These are phyloP conservation scores for Pachyrhizus erosus DNA, from an alignment of 306 rosid genomes.

Conservation along the genomic window DNA sequence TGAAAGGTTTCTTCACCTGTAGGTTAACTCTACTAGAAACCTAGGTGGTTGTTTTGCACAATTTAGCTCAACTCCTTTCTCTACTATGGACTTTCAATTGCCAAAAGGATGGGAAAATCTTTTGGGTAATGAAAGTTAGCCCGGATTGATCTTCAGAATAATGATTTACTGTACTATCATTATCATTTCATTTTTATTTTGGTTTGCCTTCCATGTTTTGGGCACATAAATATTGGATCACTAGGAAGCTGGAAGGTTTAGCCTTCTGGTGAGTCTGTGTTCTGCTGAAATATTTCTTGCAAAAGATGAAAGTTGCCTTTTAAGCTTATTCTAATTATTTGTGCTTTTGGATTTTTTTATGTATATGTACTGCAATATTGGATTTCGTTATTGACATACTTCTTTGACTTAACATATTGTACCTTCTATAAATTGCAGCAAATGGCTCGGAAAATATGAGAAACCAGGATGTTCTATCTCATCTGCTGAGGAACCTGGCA, in stretches of 20 bases:
- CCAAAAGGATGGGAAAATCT: conserved; percentile 28
- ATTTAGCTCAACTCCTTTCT: conserved; percentile 7
- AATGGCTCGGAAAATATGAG: conserved; percentile 56
- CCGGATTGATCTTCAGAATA: neutral
- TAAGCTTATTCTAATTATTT: conserved; percentile 24
- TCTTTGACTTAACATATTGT: conserved; percentile 46
- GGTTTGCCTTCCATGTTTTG: conserved; percentile 16
- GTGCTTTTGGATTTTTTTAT: conserved; percentile 10
- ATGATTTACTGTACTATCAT: conserved; percentile 3
- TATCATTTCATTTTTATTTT: neutral
- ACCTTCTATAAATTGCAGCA: conserved; percentile 63
- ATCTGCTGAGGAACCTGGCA: conserved; percentile 71
- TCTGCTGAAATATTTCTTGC: conserved; percentile 20
- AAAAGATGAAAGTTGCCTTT: neutral
- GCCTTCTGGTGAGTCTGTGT: neutral
- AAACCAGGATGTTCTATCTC: conserved; percentile 74
- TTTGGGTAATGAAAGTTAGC: conserved; percentile 2
- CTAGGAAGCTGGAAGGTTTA: conserved; percentile 9
- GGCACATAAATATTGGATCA: conserved; percentile 6
- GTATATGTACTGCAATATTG: conserved; percentile 25
- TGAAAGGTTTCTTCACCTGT: neutral
- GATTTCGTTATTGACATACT: conserved; percentile 44
- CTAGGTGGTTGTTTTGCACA: neutral
- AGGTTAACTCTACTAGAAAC: neutral
- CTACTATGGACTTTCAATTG: neutral